These are phyloP conservation scores for Leersia perrieri DNA, from an alignment of 176 grass and related monocot genomes.

Conservation along the genomic window DNA sequence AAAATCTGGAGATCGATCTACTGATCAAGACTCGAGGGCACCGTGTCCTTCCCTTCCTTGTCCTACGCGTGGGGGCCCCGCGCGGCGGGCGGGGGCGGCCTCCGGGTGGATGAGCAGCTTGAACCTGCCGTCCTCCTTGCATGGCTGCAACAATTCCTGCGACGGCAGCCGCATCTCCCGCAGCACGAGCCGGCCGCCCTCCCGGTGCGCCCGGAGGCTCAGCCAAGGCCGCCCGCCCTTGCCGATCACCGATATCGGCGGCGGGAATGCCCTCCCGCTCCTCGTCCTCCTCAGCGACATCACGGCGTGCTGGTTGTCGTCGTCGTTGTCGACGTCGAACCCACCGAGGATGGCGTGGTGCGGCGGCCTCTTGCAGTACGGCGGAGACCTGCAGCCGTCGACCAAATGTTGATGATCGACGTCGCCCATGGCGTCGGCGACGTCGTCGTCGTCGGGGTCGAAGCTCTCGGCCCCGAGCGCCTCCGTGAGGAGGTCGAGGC, in stretches of 20 bases:
- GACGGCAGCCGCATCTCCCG: slow-evolving; percentile 66
- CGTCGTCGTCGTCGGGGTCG: slow-evolving; percentile 49
- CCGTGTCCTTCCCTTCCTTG: background rate
- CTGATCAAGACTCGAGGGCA: background rate
- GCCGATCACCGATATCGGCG: slow-evolving; percentile 71
- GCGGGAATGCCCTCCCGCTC: slow-evolving; percentile 52
- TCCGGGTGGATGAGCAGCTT: slow-evolving; percentile 54
- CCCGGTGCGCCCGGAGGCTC: slow-evolving; percentile 45
- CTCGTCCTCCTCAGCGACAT: slow-evolving; percentile 35
- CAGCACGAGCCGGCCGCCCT: slow-evolving; percentile 57
- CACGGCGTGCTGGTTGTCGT: background rate
- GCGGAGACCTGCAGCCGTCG: background rate
- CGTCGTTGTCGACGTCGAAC: background rate
- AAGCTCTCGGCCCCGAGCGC: slow-evolving; percentile 49
- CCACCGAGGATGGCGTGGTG: background rate
- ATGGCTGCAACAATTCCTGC: slow-evolving; percentile 57
- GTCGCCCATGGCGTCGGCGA: slow-evolving; percentile 38
- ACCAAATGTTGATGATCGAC: no score
- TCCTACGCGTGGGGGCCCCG: background rate
- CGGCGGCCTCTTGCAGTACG: slow-evolving; percentile 13
- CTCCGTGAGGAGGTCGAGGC: slow-evolving; percentile 35
- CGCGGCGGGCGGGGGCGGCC: background rate
- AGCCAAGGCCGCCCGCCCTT: slow-evolving; percentile 59
- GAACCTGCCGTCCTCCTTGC: slow-evolving; percentile 65
- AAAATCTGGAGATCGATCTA: slow-evolving; percentile 3